These are phyloP conservation scores for Suhomyces choctaworum DNA, from an alignment of 1,139 yeast genomes.

Conservation along the genomic window DNA sequence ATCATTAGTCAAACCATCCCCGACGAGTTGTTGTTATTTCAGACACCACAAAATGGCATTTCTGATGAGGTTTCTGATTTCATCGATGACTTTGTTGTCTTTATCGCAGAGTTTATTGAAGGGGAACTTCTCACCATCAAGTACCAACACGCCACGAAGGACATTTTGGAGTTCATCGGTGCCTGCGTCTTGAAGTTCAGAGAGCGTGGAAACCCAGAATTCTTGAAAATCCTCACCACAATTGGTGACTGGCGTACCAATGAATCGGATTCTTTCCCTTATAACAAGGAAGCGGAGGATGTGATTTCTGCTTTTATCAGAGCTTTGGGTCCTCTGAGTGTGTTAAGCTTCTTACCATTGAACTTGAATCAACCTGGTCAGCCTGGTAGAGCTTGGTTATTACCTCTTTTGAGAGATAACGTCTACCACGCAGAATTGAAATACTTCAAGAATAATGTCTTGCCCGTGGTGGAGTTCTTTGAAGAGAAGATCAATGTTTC, in stretches of 20 bases:
- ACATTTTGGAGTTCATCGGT: slow-evolving; percentile 69
- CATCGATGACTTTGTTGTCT: slow-evolving; percentile 53
- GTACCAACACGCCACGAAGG: slow-evolving; percentile 75
- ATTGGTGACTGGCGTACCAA: slow-evolving; percentile 87
- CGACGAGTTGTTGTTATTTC: slow-evolving; percentile 54
- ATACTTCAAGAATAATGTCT: slow-evolving; percentile 60
- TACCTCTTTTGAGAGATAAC: slow-evolving; percentile 89
- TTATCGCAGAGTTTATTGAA: slow-evolving; percentile 51
- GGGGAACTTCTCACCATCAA: slow-evolving; percentile 68
- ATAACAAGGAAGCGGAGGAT: slow-evolving; percentile 75
- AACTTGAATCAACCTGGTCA: slow-evolving; percentile 50
- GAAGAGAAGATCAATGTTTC: slow-evolving; percentile 45
- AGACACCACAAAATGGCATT: slow-evolving; percentile 42
- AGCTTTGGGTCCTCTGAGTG: slow-evolving; percentile 83
- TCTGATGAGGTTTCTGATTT: slow-evolving; percentile 50
- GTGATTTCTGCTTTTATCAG: slow-evolving; percentile 78
- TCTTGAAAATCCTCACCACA: slow-evolving; percentile 61
- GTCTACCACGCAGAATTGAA: slow-evolving; percentile 69
- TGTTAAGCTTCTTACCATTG: slow-evolving; percentile 72
- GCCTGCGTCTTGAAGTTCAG: slow-evolving; percentile 65
- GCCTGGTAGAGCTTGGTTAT: slow-evolving; percentile 90
- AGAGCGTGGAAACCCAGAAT: slow-evolving; percentile 70
- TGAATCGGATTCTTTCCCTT: slow-evolving; percentile 69
- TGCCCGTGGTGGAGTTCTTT: slow-evolving; percentile 69
- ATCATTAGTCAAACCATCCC: slow-evolving; percentile 66